Base-by-base conservation (phyloP, 495 filamentous ascomycete species). In the Daldinia childiae region DNA sequence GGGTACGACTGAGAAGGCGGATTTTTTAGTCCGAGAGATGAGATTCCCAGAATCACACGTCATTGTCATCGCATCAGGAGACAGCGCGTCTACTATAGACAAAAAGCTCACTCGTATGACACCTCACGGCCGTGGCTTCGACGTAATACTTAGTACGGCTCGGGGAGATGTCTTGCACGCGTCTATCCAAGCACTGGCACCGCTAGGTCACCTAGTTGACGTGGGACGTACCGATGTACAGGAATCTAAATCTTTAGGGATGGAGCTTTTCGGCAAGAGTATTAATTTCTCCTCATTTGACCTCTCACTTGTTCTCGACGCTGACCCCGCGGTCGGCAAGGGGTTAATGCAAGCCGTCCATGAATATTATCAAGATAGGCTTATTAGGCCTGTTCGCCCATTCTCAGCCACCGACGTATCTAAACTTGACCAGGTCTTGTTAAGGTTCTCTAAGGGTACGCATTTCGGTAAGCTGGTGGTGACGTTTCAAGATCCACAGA, bases 401-500 rank as follows among this genome's bases (percentile, higher is more conserved):
- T 65, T 83, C 5, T 74, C 69, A 3, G 62, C 72, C 0, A 77
- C 71, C 32, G 62, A 77, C 17, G 66, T 84, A n/a, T 71, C 75
- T 0, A 65, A 86, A 1, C 65, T 84, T 24, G 72, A 81, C 55
- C 36, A 76, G 8, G 82, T 82, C 0, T 83, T 88, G 73, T 76
- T 82, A 4, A 51, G 69, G 4, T 73, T 89, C 61, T 85, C 86
- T 64, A 73, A 74, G 14, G 82, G 82, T 1, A 82, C 77, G 19
- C 79, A 84, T 38, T 2, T 80, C 12, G 86, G 87, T 6, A 88
- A 88, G 70, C 69, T 84, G 6, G 80, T 87, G 1, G 58, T 87
- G 9, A 73, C 66, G 1, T 70, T 68, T 1, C 19, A 48, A 3
- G 30, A 74, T 9, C 58, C 77, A 7, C 24, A 69, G 2, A 32